These are phyloP conservation scores for Metrosideros polymorpha DNA, from an alignment of 441 rosid species.

Conservation along the genomic window DNA sequence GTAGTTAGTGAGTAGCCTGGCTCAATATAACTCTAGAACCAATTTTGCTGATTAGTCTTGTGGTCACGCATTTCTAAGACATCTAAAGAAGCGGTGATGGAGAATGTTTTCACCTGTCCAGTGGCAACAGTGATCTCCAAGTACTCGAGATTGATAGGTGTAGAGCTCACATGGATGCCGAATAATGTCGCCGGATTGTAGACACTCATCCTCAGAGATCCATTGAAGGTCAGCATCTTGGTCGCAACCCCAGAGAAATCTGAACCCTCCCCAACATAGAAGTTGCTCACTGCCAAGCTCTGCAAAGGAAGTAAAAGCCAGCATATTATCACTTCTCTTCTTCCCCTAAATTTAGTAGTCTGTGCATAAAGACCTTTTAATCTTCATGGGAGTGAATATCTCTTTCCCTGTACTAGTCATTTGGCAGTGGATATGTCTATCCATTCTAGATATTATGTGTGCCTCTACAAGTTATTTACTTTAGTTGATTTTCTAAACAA, in stretches of 20 bases:
- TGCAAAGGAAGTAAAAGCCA: conserved; percentile 12
- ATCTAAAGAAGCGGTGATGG: background rate
- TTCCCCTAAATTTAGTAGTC: background rate
- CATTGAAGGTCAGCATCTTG: conserved; percentile 65
- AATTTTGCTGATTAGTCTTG: background rate
- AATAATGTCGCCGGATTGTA: conserved; percentile 78
- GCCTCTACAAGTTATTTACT: background rate
- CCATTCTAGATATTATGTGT: background rate
- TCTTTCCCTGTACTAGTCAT: background rate
- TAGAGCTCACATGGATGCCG: conserved; percentile 80
- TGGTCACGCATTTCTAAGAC: background rate
- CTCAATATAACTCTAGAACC: background rate
- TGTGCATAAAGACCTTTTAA: background rate
- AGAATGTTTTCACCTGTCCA: conserved; percentile 47
- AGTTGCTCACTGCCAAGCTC: conserved; percentile 56
- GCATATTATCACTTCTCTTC: background rate
- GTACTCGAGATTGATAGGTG: conserved; percentile 56
- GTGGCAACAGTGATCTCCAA: conserved; percentile 63
- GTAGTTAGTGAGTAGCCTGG: background rate
- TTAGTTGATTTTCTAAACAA: background rate
- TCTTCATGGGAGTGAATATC: background rate
- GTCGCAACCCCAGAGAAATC: conserved; percentile 84
- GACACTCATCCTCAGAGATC: conserved; percentile 48
- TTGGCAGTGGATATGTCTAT: background rate
- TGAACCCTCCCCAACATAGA: conserved; percentile 72